These are phyloP conservation scores for Amaranthus cruentus DNA, from an alignment of 148 eudicot species.

Conservation along the genomic window DNA sequence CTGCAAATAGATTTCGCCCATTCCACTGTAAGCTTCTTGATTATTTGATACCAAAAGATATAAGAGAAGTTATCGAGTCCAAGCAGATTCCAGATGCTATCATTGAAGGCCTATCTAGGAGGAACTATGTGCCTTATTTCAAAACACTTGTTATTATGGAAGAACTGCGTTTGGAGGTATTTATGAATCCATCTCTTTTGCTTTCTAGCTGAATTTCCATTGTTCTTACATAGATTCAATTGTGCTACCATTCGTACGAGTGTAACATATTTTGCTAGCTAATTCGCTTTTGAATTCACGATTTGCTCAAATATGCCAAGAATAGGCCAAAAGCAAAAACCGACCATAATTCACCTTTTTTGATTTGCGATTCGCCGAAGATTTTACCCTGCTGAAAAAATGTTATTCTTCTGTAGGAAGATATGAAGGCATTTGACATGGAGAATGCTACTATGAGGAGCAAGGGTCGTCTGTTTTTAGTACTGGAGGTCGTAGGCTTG, in stretches of 20 bases:
- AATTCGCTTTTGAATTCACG: neutral
- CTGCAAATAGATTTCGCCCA: conserved; percentile 17
- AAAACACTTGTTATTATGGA: conserved; percentile 63
- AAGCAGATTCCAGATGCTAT: conserved; percentile 52
- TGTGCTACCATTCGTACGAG: neutral
- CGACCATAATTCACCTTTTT: no score
- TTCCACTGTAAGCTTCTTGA: conserved; percentile 32
- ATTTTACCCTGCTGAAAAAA: neutral
- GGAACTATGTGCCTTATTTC: conserved; percentile 55
- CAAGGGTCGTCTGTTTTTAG: conserved; percentile 41
- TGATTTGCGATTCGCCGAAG: no score
- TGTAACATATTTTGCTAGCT: neutral
- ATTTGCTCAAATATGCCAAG: no score
- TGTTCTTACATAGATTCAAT: neutral
- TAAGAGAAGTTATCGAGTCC: conserved; percentile 38
- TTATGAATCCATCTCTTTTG: conserved; percentile 1
- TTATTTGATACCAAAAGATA: conserved; percentile 49
- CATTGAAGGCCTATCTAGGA: conserved; percentile 38
- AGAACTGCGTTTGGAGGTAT: conserved; percentile 83
- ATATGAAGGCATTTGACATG: conserved; percentile 72
- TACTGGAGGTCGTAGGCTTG: conserved; percentile 83
- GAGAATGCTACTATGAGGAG: conserved; percentile 49
- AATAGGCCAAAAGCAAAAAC: no score
- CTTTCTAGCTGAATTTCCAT: neutral
- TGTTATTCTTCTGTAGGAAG: conserved; percentile 47